Evolutionary conservation across 2,329 filamentous ascomycete genomes (phyloP).

Genomic region (Ceratocystiopsis sp.): DNA sequence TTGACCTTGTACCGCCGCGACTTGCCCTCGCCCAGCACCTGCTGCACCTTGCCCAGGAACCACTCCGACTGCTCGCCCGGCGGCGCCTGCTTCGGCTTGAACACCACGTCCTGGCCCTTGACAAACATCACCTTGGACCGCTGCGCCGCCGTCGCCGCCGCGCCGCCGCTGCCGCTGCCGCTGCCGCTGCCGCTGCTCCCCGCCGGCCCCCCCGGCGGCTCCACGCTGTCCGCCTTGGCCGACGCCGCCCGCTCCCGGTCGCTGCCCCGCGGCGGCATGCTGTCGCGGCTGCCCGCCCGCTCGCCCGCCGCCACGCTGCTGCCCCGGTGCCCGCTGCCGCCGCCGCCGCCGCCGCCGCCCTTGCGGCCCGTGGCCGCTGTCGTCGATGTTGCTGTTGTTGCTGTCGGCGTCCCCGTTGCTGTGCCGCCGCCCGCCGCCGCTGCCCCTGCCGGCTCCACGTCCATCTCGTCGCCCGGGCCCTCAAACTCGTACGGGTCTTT

Average conservation of each 20-base stretch:
- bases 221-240: constrained; percentile 37
- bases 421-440: constrained; percentile 10
- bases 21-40: constrained; percentile 60
- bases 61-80: constrained; percentile 39
- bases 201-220: constrained; percentile 24
- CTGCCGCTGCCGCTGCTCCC: no score
- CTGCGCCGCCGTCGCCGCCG: constrained; percentile 18
- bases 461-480: constrained; percentile 23
- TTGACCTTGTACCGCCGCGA: constrained; percentile 64
- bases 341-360: constrained; percentile 3
- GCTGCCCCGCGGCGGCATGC: constrained; percentile 19
- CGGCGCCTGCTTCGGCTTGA: constrained; percentile 38
- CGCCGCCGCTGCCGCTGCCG: constrained; percentile 8
- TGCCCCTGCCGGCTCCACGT: constrained; percentile 23
- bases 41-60: constrained; percentile 64
- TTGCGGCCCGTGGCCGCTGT: not conserved
- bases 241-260: constrained; percentile 31
- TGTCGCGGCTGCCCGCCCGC: constrained; percentile 17
- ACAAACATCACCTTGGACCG: constrained; percentile 39
- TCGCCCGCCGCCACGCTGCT: constrained; percentile 9
- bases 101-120: constrained; percentile 48
- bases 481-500: constrained; percentile 24
- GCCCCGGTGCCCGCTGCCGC: constrained; percentile 5
- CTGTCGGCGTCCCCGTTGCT: not conserved
- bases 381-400: not conserved